Conservation (phyloP, 2,329 filamentous ascomycete genomes). For the Tolypocladium pustulatum region DNA sequence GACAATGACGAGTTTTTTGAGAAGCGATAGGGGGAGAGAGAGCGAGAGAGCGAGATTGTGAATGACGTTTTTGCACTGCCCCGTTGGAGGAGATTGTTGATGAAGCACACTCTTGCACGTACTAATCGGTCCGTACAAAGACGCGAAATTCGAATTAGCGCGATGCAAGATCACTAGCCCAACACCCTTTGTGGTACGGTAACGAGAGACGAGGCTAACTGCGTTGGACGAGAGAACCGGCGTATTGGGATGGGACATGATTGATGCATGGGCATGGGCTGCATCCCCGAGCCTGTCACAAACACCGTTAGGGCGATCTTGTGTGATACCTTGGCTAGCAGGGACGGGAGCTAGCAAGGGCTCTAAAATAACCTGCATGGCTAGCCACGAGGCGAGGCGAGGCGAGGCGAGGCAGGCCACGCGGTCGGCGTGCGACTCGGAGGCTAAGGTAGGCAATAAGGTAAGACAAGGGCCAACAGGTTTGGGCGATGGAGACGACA, state of each 20-base stretch:
- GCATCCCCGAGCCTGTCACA: too few species aligned
- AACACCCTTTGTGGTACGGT: too few species aligned
- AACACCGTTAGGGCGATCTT: background rate
- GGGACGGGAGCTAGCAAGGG: constrained; percentile 3
- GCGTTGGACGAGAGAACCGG: background rate
- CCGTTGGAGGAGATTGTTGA: background rate
- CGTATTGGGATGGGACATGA: background rate
- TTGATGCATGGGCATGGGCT: background rate
- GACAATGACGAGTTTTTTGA: too few species aligned
- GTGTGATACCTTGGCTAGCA: background rate
- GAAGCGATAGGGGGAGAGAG: background rate
- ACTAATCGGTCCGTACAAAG: too few species aligned
- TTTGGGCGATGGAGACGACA: too few species aligned
- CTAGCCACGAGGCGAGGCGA: background rate
- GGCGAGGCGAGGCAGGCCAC: background rate
- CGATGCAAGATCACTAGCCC: background rate
- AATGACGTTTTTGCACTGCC: background rate
- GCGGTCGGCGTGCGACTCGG: too few species aligned
- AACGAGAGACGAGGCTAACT: background rate
- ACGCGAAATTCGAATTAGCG: background rate
- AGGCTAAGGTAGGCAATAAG: background rate
- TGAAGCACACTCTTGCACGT: too few species aligned
- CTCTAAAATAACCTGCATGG: constrained; percentile 2
- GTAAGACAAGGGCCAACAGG: background rate
- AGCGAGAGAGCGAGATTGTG: background rate